These are phyloP conservation scores for Astragalus membranaceus DNA, from an alignment of 306 rosid species.

Conservation along the genomic window DNA sequence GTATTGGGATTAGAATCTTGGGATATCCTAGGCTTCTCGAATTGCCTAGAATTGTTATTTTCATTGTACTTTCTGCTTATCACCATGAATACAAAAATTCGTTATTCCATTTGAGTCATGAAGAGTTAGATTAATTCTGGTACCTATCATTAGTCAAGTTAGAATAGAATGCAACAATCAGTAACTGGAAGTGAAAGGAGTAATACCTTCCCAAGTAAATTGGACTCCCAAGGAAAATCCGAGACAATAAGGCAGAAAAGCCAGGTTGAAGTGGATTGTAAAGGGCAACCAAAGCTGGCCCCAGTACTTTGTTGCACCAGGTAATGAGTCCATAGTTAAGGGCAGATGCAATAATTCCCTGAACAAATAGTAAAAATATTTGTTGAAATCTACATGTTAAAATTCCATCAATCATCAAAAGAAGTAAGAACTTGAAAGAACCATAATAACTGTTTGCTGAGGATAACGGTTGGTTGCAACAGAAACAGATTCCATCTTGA, in stretches of 20 bases:
- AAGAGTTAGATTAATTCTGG: too few relatives aligned
- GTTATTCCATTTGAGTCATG: too few relatives aligned
- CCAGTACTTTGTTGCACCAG: slow-evolving; percentile 89
- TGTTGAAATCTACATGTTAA: background rate
- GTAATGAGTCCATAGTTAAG: slow-evolving; percentile 85
- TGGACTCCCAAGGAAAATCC: slow-evolving; percentile 86
- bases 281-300: slow-evolving; percentile 89
- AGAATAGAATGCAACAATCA: background rate
- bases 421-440: background rate
- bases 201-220: slow-evolving; percentile 81
- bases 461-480: background rate
- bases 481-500: background rate
- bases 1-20: too few relatives aligned
- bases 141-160: background rate
- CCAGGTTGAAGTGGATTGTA: slow-evolving; percentile 96
- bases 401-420: background rate
- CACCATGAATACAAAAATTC: too few relatives aligned
- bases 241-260: slow-evolving; percentile 63
- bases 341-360: slow-evolving; percentile 90
- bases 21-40: too few relatives aligned
- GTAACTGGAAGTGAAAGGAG: slow-evolving; percentile 18
- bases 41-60: too few relatives aligned
- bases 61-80: too few relatives aligned
- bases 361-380: slow-evolving; percentile 17
- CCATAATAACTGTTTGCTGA: background rate